Evolutionary conservation across 306 rosid species (phyloP), one percentile per base, ranked within the genome.

Genomic region (Nissolia schottii): DNA sequence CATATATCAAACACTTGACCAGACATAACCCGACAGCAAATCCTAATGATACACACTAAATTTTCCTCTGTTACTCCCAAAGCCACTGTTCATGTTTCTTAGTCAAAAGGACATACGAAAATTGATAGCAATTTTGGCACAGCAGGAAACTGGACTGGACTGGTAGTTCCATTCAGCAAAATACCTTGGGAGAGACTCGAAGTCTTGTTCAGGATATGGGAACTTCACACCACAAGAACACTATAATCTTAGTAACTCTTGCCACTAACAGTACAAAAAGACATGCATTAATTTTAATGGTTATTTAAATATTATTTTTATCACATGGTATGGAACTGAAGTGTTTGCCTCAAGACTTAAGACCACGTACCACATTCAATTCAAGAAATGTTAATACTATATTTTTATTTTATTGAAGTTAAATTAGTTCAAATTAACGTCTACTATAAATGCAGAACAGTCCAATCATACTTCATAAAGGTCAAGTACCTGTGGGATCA

Each of bases 401-500:
- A 32, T 1, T 75, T 55, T 55, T 14, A 38, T 11, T n/a, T n/a
- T 35, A 37, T 64, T 56, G 20, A 40, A 73, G 72, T 56, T 66
- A 55, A 63, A 53, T 45, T 43, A 22, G 70, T 76, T 64, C 68
- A 24, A 67, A 48, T 37, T 13, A 16, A 34, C 14, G 75, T 54
- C 7, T 70, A 40, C 28, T 16, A 5, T 40, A 31, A 67, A 16
- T 32, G 59, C 5, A 11, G 58, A 57, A 28, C 40, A 77, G 51
- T 32, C 34, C 10, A 55, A 43, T 29, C 6, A 1, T 43, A 27
- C 69, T 32, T 22, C 56, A 16, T 34, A 70, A 58, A 56, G 62
- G 41, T 58, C 49, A 19, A 7, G 51, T 88, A 94, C 99, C 96
- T 89, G 97, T 18, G 97, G 96, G 81, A 94, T 35, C 54, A 91